Base-by-base conservation (phyloP, 192 early-diverging fungal genomes). In the Coemansia sp. region DNA sequence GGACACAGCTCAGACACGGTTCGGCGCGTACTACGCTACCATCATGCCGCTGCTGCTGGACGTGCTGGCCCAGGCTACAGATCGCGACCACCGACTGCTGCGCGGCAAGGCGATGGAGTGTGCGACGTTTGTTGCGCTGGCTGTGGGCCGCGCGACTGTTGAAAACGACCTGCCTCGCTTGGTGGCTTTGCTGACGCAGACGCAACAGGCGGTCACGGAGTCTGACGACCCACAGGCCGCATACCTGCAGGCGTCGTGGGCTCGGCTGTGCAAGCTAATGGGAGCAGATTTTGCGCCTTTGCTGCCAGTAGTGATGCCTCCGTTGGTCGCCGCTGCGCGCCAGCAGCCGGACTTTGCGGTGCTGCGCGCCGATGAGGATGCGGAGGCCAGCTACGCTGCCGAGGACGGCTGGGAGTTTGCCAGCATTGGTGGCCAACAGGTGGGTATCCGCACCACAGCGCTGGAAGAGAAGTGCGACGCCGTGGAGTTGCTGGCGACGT, bases 341-440 rank as follows among this genome's bases (percentile, higher is more conserved):
- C 84, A 94, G 58, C 94, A 95, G 74, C 95, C 97, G 6, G 95
- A 99, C 64, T 89, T 98, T 80, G 93, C 92, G 21, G 84, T 95
- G 31, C 76, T 98, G 58, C 92, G 94, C 33, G 78, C 76, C 56
- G 89, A 90, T 39, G 93, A 93, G 61, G 94, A 93, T 36, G 85
- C 90, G 75, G 94, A 95, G 59, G 71, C 86, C 63, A 88, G 93
- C 72, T 97, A 94, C 76, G 89, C 93, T 30, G 89, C 92, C 50
- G 96, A 96, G 70, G 96, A 99, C 67, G 96, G 94, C 19, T 99
- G 98, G 98, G 95, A 98, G 84, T 93, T 96, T 85, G 87, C 95
- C 31, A 88, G 84, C 62, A 83, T 96, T 54, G 92, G 92, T 24
- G 95, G 92, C n/a, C 91, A 95, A 81, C 93, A 93, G 71, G 87